Percentiles rank a stretch among this genome's conserved stretches.
Evolutionary conservation across 148 eudicot species (phyloP).

Genomic region (Silene uniflora): DNA sequence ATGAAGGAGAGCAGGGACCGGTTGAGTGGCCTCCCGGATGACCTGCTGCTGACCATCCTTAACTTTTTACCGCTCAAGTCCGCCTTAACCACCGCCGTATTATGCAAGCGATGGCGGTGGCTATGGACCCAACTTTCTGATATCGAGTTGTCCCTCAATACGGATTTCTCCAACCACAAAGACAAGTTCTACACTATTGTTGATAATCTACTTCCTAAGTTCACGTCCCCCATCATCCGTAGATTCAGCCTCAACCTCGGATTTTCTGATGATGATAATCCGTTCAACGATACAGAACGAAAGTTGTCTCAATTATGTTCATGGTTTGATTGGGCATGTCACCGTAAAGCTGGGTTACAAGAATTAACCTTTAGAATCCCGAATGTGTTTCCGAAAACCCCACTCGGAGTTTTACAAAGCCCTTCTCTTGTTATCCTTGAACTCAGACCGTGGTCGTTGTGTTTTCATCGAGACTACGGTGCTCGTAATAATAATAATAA

Average conservation of each 20-base stretch:
- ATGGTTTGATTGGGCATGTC: too few species aligned
- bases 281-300: too few species aligned
- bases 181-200: too few species aligned
- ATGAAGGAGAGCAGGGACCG: neutral
- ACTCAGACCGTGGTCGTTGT: too few species aligned
- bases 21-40: neutral
- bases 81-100: neutral
- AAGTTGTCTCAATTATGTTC: neutral
- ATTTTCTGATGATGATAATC: neutral
- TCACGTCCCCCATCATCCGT: neutral
- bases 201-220: neutral
- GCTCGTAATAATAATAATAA: too few species aligned
- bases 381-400: too few species aligned
- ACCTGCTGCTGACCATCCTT: neutral
- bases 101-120: neutral
- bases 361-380: neutral
- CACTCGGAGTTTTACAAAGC: too few species aligned
- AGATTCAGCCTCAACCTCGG: neutral
- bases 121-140: neutral
- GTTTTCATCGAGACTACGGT: too few species aligned
- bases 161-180: neutral
- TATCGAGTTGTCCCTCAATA: neutral
- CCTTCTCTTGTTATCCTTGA: too few species aligned
- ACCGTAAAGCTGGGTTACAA: neutral
- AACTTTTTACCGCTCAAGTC: neutral